Evolutionary conservation across 1,284 basidiomycete species (phyloP).

Genomic region (Cutaneotrichosporon cutaneum): DNA sequence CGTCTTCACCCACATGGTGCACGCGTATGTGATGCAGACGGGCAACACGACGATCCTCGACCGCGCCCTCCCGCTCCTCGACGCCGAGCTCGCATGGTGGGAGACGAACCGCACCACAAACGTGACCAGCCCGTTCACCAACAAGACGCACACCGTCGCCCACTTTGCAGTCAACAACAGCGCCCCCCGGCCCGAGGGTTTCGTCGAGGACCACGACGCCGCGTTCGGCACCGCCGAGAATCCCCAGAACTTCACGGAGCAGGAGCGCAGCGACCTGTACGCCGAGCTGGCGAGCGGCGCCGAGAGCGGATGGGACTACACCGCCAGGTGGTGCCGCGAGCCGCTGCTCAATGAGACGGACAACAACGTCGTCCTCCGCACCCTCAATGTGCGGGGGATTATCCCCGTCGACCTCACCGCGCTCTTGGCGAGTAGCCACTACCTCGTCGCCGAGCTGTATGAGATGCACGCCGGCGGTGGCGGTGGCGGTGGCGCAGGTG

Average conservation of each 20-base stretch:
- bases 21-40: conserved; percentile 61
- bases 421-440: conserved; percentile 62
- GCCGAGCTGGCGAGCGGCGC: conserved; percentile 85
- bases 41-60: conserved; percentile 65
- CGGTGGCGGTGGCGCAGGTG: background rate
- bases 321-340: conserved; percentile 56
- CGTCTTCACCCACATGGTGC: conserved; percentile 76
- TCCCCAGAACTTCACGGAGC: conserved; percentile 61
- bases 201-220: conserved; percentile 68
- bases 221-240: conserved; percentile 61
- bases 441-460: conserved; percentile 67
- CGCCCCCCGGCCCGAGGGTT: conserved; percentile 80
- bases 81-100: conserved; percentile 79
- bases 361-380: conserved; percentile 62
- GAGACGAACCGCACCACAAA: conserved; percentile 67
- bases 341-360: conserved; percentile 55
- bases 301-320: conserved; percentile 63
- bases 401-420: conserved; percentile 80
- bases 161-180: conserved; percentile 73
- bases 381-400: conserved; percentile 67
- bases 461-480: conserved; percentile 34
- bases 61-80: conserved; percentile 64
- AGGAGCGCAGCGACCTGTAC: conserved; percentile 68
- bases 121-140: conserved; percentile 71
- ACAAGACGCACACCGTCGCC: conserved; percentile 64